phyloP scores from a whole-genome alignment of 345 rosid genomes.

The Gossypioides kirkii region DNA sequence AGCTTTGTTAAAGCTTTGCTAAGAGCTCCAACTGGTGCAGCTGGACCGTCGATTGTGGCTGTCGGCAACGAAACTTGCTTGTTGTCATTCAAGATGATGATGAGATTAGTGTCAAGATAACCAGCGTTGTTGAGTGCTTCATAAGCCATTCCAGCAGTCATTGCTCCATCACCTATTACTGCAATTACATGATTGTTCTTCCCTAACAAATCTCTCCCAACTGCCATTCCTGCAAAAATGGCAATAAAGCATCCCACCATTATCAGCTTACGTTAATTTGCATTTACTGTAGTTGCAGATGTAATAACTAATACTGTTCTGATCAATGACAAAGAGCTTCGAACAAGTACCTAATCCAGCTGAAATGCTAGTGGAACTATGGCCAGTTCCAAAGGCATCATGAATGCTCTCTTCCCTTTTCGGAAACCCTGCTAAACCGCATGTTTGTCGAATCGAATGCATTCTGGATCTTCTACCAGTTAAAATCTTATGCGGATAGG shows the following conservation, averaged over 20 bases:
- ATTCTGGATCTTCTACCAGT: conserved; percentile 42
- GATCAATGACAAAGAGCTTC: not conserved
- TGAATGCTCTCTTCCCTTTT: conserved; percentile 43
- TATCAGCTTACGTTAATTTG: too few relatives aligned
- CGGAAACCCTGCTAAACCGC: conserved; percentile 45
- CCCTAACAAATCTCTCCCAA: conserved; percentile 44
- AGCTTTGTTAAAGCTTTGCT: conserved; percentile 31
- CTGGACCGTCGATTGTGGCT: conserved; percentile 47
- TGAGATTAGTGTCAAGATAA: conserved; percentile 39
- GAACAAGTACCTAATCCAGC: conserved; percentile 39
- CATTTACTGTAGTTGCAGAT: too few relatives aligned
- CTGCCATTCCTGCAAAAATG: conserved; percentile 39
- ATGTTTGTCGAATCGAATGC: conserved; percentile 41
- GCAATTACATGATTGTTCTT: conserved; percentile 41
- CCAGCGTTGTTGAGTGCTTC: conserved; percentile 57
- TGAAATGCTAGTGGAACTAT: conserved; percentile 56
- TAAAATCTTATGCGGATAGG: conserved; percentile 43
- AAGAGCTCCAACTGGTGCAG: conserved; percentile 48
- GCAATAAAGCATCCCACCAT: not conserved
- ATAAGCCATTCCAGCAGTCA: conserved; percentile 53
- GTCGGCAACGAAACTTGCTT: conserved; percentile 49
- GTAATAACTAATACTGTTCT: too few relatives aligned
- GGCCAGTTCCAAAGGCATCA: conserved; percentile 51
- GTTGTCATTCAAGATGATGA: conserved; percentile 46
- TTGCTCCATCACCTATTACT: conserved; percentile 51